Base-by-base conservation (phyloP, 1,284 basidiomycete species). In the Phylloboletellus chloephorus region DNA sequence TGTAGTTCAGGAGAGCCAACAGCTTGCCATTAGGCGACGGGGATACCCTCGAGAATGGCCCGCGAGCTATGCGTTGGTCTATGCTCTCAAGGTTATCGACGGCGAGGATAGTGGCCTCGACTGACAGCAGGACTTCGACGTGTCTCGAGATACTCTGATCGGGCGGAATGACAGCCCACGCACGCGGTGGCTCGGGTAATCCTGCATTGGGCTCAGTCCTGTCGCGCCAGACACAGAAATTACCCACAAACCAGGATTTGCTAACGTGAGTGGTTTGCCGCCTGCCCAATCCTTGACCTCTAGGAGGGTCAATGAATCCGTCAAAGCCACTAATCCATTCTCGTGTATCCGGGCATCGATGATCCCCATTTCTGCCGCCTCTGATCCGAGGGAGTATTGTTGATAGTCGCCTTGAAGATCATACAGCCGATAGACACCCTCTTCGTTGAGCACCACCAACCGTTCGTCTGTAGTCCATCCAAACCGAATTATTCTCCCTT, bases 1-100 rank as follows among this genome's bases (percentile, higher is more conserved):
- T 70, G 39, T 73, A 78, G 0, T 85, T 92, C 26, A 96, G 67
- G 9, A 98, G 71, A 0, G 93, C 92, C 10, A 98, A 74, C 29
- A 93, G 84, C 56, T 94, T 92, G 24, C 94, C 94, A 53, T 95
- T 95, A 0, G 94, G 94, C 0, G 93, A 96, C 1, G 89, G 82
- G 0, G 85, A 77, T 41, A 98, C 78, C 52, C 87, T 82, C 0
- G 76, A 76, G 64, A 97, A 98, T 1, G 96, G 95, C 0, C 92
- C 93, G 26, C 86, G 76, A 11, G 82, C 83, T 11, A 97, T 67
- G n/a, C 86, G 80, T 67, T 95, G 93, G 62, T 97, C 92, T 4
- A 88, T 69, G 36, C 73, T 76, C 56, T 95, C 92, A 29, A 95
- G 70, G 41, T 85, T 89, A 63, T 96, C 93, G 17, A 95, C 78